These are phyloP conservation scores for Rhododendron ovatum DNA, from an alignment of 148 eudicot genomes.

Conservation along the genomic window DNA sequence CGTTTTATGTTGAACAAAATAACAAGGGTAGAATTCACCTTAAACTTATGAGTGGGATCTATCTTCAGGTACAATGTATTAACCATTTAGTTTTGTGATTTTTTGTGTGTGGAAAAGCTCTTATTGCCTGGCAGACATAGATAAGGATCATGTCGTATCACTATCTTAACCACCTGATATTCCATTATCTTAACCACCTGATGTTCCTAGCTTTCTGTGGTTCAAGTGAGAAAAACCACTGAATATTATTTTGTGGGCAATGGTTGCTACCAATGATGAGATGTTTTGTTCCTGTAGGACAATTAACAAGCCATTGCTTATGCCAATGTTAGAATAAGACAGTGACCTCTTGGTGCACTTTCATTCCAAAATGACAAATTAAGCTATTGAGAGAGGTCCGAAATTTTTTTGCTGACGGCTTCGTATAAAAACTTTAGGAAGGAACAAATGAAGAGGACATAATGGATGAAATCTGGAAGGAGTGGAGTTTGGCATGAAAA, in stretches of 20 bases:
- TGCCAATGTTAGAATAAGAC: neutral
- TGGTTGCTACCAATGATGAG: neutral
- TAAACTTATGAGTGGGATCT: slow-evolving; percentile 43
- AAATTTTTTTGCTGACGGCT: neutral
- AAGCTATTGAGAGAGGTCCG: neutral
- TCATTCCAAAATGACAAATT: neutral
- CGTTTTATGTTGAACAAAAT: slow-evolving; percentile 57
- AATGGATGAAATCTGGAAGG: neutral
- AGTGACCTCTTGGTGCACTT: neutral
- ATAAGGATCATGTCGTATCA: neutral
- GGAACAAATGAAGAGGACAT: neutral
- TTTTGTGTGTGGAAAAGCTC: neutral
- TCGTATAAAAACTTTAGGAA: neutral
- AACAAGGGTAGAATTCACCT: slow-evolving; percentile 49
- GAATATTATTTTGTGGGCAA: neutral
- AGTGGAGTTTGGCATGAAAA: neutral
- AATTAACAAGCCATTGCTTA: neutral
- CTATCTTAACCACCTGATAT: neutral
- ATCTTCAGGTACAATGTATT: slow-evolving; percentile 46
- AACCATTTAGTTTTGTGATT: neutral
- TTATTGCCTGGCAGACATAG: neutral
- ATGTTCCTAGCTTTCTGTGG: neutral
- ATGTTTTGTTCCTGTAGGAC: neutral
- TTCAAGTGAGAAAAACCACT: neutral
- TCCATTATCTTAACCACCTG: neutral